phyloP scores from a whole-genome alignment of 2,329 filamentous ascomycete genomes.

The Epichloe brachyelytri region DNA sequence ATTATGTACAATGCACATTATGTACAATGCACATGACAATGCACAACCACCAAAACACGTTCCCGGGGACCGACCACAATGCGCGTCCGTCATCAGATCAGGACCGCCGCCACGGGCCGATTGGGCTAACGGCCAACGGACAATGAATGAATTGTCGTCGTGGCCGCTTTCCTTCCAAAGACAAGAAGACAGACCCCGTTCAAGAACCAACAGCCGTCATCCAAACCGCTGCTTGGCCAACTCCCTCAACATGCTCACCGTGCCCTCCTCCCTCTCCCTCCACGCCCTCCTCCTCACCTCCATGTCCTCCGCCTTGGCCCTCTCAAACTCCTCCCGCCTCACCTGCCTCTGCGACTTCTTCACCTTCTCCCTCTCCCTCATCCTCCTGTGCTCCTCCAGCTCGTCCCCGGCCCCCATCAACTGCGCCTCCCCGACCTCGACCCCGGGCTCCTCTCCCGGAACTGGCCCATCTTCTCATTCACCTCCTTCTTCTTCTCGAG shows the following conservation, averaged over 20 bases:
- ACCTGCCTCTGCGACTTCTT: slow-evolving; percentile 79
- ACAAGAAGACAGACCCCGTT: no score
- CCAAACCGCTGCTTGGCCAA: slow-evolving; percentile 73
- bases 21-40: no score
- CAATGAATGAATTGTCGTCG: no score
- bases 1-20: no score
- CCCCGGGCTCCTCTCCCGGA: slow-evolving; percentile 54
- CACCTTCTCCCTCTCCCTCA: slow-evolving; percentile 50
- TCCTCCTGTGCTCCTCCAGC: slow-evolving; percentile 54
- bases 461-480: slow-evolving; percentile 60
- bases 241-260: slow-evolving; percentile 67
- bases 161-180: no score
- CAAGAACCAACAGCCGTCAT: slow-evolving; percentile 11
- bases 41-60: no score
- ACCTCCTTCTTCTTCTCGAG: slow-evolving; percentile 73
- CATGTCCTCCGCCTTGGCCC: slow-evolving; percentile 65
- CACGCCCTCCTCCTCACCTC: slow-evolving; percentile 62
- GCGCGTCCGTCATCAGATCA: no score
- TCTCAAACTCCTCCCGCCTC: slow-evolving; percentile 63
- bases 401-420: slow-evolving; percentile 62
- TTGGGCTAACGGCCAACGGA: no score
- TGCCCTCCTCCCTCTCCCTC: slow-evolving; percentile 67
- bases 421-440: slow-evolving; percentile 46
- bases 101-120: no score
- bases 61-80: no score